These are phyloP conservation scores for Graphiopsis chlorocephala DNA, from an alignment of 2,329 filamentous ascomycete species.

Conservation along the genomic window DNA sequence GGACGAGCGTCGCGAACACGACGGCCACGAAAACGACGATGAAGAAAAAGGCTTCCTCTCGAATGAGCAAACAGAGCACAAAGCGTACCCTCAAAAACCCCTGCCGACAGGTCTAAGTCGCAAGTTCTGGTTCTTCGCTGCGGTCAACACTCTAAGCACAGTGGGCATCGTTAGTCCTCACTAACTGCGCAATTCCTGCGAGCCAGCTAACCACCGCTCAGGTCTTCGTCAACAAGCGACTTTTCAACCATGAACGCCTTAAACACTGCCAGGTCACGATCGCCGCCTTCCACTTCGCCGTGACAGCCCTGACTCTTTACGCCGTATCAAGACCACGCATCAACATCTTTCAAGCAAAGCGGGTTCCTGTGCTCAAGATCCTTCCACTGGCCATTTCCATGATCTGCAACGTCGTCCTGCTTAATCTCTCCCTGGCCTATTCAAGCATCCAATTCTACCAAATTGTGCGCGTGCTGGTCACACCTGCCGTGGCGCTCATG, in stretches of 20 bases:
- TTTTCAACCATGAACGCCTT: constrained; percentile 62
- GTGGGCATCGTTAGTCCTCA: constrained; percentile 24
- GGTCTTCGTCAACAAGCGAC: constrained; percentile 70
- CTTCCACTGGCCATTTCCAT: constrained; percentile 65
- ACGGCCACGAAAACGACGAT: neutral
- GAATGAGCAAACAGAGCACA: neutral
- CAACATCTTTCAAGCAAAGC: constrained; percentile 58
- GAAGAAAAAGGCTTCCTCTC: constrained; percentile 9
- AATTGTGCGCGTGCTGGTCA: constrained; percentile 64
- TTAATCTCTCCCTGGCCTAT: constrained; percentile 65
- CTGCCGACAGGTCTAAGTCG: neutral
- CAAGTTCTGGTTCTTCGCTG: constrained; percentile 24
- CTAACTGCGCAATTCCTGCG: neutral
- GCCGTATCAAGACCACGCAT: constrained; percentile 58
- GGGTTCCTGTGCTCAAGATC: constrained; percentile 55
- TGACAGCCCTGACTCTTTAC: constrained; percentile 64
- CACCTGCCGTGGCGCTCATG: constrained; percentile 63
- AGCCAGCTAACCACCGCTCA: constrained; percentile 28
- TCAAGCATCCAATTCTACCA: constrained; percentile 70
- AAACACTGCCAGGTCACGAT: constrained; percentile 64
- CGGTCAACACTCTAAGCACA: constrained; percentile 23
- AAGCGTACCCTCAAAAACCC: constrained; percentile 7
- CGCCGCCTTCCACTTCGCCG: constrained; percentile 65
- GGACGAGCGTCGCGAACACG: neutral
- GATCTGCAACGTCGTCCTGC: constrained; percentile 67